Evolutionary conservation across 441 rosid species (phyloP), one percentile per base, ranked within the genome.

Genomic region (Gossypium lobatum): DNA sequence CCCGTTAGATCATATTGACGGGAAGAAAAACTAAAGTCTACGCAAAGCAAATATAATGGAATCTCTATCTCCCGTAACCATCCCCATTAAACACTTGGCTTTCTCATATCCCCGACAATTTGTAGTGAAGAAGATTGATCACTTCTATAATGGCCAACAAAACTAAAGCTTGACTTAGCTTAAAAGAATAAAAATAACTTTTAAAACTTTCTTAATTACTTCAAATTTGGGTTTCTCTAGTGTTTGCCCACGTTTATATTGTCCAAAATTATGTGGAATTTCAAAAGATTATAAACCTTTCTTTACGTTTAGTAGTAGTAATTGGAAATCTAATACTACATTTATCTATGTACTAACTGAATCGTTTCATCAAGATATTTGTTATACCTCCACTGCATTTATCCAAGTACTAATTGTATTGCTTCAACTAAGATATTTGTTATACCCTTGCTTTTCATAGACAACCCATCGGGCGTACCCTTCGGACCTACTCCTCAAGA

Each of bases 91-190:
- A 57, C 50, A 59, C 69, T 17, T 54, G 34, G 65, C 21, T 37
- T 48, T 21, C 39, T 31, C 61, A 73, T 67, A 60, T 39, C 46
- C 65, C 71, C 58, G 17, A 66, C 55, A 69, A 73, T 65, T 72
- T 78, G 66, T 68, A 13, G 58, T 9, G 54, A 59, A 31, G 53
- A 65, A 71, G 53, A 50, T 71, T 20, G 52, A 59, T 64, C 69
- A 64, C 45, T 45, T 58, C 13, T 70, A 31, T 46, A 58, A 72
- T 64, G 76, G 61, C 64, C 52, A 46, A 13, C 71, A 21, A 69
- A 53, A 1, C 5, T 2, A 16, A 69, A 9, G 46, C 46, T 63
- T 63, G 3, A 14, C 52, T 3, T 46, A 20, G n/a, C 26, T 55
- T 55, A 9, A 9, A 55, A 20, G 60, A 20, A 8, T 53, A 55